Base-by-base conservation (phyloP, 352 stramenopile species). In the Globisporangium viniferum region DNA sequence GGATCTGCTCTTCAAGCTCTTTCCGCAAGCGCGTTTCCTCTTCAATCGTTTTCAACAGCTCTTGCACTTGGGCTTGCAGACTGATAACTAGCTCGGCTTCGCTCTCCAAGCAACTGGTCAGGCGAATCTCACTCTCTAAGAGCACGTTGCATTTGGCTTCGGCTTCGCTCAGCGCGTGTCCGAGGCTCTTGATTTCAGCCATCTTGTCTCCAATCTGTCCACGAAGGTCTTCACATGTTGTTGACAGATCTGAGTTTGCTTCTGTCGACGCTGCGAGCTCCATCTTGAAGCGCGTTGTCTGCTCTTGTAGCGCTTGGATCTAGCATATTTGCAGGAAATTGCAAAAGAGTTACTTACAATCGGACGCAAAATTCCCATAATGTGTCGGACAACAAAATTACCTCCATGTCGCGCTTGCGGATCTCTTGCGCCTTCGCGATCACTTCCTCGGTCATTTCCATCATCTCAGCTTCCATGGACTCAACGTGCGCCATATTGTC, bases 351-450 rank as follows among this genome's bases (percentile, higher is more conserved):
- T 67, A 58, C 18, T 48, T 10, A 67, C 27, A 29, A 33, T 44
- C 46, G 29, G 8, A 59, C n/a, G 18, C 31, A 67, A 44, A 46
- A 59, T 49, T 27, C 44, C 61, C 31, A 46, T 15, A 48, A 39
- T 7, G 20, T 31, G 9, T 61, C 56, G 33, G 31, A 61, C 56
- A 61, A 61, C 18, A 46, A 61, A 36, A 48, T 46, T 54, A 82
- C 75, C 72, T 90, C 72, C n/a, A 86, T 69, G 29, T 92, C 82
- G 29, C 78, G 80, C 36, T 77, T 70, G 22, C 80, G 81, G 31
- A 93, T 88, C 44, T 89, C 82, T 59, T 92, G 81, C 22, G 82
- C 81, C 58, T 93, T 93, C 14, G 71, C 79, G 51, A 93, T 92
- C 59, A 94, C 59, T 63, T 95, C 84, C 48, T 94, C 86, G 6